Evolutionary conservation across 202 grass and related monocot species (phyloP).

Genomic region (Musa balbisiana): DNA sequence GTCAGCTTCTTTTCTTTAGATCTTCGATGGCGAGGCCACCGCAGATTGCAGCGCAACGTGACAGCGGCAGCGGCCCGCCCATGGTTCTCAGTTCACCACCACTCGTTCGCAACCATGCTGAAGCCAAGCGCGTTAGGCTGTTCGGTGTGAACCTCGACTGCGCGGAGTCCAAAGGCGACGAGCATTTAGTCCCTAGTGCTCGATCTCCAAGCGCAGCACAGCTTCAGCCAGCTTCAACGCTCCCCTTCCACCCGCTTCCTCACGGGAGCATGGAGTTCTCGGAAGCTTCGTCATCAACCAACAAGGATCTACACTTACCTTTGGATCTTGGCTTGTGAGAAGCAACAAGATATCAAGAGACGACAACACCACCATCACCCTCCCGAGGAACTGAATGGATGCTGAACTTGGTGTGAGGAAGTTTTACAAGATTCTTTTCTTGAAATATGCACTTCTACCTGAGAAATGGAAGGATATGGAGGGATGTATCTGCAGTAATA

Average conservation of each 20-base stretch:
- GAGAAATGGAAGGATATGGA: neutral
- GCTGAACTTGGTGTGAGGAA: neutral
- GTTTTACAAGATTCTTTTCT: neutral
- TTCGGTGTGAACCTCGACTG: slow-evolving; percentile 83
- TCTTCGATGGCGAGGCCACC: slow-evolving; percentile 7
- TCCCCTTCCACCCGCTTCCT: slow-evolving; percentile 19
- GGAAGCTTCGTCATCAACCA: neutral
- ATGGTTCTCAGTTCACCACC: slow-evolving; percentile 51
- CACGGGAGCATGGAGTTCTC: too few relatives aligned
- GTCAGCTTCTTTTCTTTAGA: slow-evolving; percentile 30
- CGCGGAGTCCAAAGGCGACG: slow-evolving; percentile 28
- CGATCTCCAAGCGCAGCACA: neutral
- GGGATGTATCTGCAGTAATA: neutral
- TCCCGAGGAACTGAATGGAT: neutral
- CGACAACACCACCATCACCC: too few relatives aligned
- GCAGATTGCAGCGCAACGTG: slow-evolving; percentile 33
- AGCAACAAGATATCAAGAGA: neutral
- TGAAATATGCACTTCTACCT: neutral
- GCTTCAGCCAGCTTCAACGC: neutral
- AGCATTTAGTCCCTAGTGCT: neutral
- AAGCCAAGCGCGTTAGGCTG: slow-evolving; percentile 62
- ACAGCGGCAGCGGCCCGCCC: slow-evolving; percentile 10
- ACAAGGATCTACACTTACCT: neutral
- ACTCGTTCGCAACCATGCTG: slow-evolving; percentile 16
- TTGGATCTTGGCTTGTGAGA: neutral